phyloP scores from a whole-genome alignment of 176 grass and related monocot genomes.

The Rhynchospora pubera region DNA sequence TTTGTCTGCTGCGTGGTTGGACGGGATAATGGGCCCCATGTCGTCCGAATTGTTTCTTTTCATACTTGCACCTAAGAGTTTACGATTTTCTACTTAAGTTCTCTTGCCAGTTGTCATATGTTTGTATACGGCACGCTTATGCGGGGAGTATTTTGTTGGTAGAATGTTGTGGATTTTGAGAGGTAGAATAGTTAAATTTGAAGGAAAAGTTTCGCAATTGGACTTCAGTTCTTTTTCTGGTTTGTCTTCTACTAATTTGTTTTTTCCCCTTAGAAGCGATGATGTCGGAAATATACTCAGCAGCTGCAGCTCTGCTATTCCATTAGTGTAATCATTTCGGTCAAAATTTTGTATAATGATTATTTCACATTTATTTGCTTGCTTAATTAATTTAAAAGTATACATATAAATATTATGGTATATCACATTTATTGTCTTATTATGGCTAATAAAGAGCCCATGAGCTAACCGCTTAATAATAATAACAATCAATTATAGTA shows the following conservation, averaged over 20 bases:
- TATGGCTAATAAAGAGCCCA: no score
- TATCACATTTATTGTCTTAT: no score
- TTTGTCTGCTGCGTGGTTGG: conserved; percentile 6
- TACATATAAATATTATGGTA: no score
- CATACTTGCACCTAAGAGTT: background rate
- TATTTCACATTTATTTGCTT: background rate
- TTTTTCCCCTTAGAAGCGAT: background rate
- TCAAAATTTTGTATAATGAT: background rate
- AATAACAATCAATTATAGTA: no score
- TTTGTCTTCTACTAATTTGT: background rate
- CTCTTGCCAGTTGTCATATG: background rate
- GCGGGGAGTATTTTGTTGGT: background rate
- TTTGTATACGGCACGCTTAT: background rate
- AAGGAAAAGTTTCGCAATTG: background rate
- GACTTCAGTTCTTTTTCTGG: background rate
- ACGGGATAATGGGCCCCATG: background rate
- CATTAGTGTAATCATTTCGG: background rate
- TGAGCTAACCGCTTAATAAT: no score
- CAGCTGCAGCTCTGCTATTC: background rate
- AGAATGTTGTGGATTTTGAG: background rate
- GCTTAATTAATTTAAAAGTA: background rate
- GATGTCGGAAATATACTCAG: background rate
- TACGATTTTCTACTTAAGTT: background rate
- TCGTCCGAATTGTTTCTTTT: background rate
- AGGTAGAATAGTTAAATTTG: background rate